These are phyloP conservation scores for Cutaneotrichosporon sp. DNA, from an alignment of 1,284 basidiomycete genomes.

Conservation along the genomic window DNA sequence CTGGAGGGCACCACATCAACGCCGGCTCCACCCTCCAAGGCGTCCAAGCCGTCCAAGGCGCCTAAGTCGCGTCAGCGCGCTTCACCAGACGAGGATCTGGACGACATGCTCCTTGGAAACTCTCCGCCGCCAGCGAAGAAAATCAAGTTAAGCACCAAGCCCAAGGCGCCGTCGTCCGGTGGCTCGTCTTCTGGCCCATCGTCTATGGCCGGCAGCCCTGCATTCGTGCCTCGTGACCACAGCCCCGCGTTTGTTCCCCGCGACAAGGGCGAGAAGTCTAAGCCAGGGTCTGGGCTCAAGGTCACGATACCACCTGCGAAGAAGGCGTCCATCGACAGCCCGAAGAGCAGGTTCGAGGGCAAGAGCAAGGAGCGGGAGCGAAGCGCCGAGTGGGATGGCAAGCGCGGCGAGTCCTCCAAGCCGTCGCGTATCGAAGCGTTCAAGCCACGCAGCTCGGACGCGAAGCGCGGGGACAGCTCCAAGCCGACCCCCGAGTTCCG, in stretches of 20 bases:
- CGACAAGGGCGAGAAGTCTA: conserved; percentile 7
- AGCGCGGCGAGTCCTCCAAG: conserved; percentile 2
- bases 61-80: not conserved
- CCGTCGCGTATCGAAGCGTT: not conserved
- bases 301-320: not conserved
- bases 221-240: not conserved
- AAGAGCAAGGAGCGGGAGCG: conserved; percentile 6
- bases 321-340: not conserved
- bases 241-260: conserved; percentile 2
- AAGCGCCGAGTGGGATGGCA: not conserved
- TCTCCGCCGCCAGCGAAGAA: conserved; percentile 35
- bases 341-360: not conserved
- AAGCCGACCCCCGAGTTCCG: conserved; percentile 1
- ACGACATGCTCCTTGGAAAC: conserved; percentile 32
- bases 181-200: not conserved
- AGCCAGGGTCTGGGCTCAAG: conserved; percentile 4
- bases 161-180: not conserved
- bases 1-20: conserved; percentile 38
- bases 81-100: conserved; percentile 24
- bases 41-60: not conserved
- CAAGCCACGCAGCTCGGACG: conserved; percentile 1
- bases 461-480: not conserved
- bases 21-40: not conserved
- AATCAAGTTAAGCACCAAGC: conserved; percentile 31
- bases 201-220: not conserved